Base-by-base conservation (phyloP, 202 grass and related monocot species). In the Dendrocalamus latiflorus region DNA sequence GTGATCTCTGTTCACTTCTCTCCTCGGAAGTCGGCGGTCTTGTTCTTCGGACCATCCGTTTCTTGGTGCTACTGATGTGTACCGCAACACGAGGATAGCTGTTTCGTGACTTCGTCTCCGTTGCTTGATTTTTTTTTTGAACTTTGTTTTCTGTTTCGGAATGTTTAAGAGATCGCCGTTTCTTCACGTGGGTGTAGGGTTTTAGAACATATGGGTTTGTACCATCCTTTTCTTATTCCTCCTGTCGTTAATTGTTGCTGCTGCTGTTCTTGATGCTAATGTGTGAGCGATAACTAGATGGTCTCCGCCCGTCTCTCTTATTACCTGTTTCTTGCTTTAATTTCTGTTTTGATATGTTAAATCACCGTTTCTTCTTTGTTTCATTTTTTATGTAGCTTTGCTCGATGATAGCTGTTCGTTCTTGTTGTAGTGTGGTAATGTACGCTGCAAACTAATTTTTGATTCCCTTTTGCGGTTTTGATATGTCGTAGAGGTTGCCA, bases 121-220 rank as follows among this genome's bases (percentile, higher is more conserved):
- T 55, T 20, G 34, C 1, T 63, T 72, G 49, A 2, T 20, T 63
- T 18, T 53, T 24, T 17, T 4, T 4, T 11, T 28, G 24, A n/a
- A 55, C 38, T 65, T 12, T 55, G n/a, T 56, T 56, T 51, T 55
- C 38, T 20, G 1, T 2, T 42, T 21, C 11, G 22, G 43, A 36
- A 73, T 65, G 75, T 55, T 55, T 54, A 36, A 70, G 67, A 64
- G 43, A 41, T 79, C 22, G 21, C 8, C 26, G 57, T 50, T 63
- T 72, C 15, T 63, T 64, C 15, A 8, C 41, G n/a, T 44, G 34
- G 44, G 48, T 54, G 56, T 79, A 72, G 68, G 45, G 83, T 53
- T 85, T 78, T 43, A 43, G 65, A 78, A 64, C 4, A 21, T 79
- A 17, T 65, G 48, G 34, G 42, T 51, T 64, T 79, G 44, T 70